A percentile compares a stretch with the other conserved stretches of the same genome.
These are phyloP conservation scores for Cryptosporidium canis DNA, from an alignment of 169 alveolate species.

Conservation along the genomic window DNA sequence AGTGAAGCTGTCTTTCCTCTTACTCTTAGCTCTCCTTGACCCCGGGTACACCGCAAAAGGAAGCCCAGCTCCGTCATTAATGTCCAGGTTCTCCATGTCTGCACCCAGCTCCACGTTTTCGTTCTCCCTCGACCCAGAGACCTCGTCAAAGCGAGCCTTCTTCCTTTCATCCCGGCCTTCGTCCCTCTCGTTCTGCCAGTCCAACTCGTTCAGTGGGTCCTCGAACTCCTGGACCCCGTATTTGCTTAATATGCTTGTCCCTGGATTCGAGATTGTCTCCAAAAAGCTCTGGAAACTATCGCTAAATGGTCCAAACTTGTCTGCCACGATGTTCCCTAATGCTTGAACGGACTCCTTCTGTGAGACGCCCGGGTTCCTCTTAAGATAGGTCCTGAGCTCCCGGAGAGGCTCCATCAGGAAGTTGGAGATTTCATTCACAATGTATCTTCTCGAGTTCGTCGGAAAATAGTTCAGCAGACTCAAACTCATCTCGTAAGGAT, in stretches of 20 bases:
- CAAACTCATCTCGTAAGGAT: constrained; percentile 52
- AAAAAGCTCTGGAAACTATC: constrained; percentile 20
- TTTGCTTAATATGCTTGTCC: constrained; percentile 5
- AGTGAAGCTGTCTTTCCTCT: neutral
- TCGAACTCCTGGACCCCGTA: constrained; percentile 49
- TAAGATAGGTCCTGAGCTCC: neutral
- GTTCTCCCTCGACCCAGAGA: neutral
- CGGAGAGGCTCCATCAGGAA: constrained; percentile 55
- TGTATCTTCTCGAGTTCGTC: constrained; percentile 30
- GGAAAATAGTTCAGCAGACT: constrained; percentile 36
- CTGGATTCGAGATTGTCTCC: constrained; percentile 39
- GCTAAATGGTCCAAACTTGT: constrained; percentile 46
- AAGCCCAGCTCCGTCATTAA: neutral
- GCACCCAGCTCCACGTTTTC: neutral
- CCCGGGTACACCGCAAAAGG: constrained; percentile 37
- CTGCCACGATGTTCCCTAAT: constrained; percentile 1
- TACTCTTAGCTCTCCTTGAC: neutral
- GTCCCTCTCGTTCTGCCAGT: neutral
- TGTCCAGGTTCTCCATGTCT: neutral
- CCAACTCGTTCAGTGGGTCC: constrained; percentile 20
- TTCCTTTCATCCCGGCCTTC: neutral
- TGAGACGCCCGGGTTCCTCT: neutral
- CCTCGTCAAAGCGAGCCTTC: neutral
- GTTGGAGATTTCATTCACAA: constrained; percentile 25
- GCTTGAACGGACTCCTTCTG: neutral